A percentile compares a stretch with the other conserved stretches of the same genome.
Evolutionary conservation across 2,329 filamentous ascomycete species (phyloP).

Genomic region (Neofusicoccum sp.): DNA sequence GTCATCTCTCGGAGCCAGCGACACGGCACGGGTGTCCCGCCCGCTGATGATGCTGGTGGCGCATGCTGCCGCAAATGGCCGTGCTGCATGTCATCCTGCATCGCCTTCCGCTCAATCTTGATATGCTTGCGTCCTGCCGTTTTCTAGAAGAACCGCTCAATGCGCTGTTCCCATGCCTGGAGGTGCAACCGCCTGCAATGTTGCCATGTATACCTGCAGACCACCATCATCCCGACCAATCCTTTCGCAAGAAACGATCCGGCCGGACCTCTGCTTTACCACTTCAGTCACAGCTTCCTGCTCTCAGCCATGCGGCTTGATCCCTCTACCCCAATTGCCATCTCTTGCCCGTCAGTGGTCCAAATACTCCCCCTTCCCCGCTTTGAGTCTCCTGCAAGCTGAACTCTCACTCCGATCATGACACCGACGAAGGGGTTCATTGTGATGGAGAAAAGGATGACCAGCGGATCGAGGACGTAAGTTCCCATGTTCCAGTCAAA

Average conservation of each 20-base stretch:
- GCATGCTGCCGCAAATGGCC: not conserved
- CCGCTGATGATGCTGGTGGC: not conserved
- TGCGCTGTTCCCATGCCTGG: not conserved
- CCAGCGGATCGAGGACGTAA: constrained; percentile 37
- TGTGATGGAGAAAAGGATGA: constrained; percentile 34
- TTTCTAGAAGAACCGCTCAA: no score
- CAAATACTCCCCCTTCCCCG: no score
- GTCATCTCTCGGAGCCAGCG: not conserved
- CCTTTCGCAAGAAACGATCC: no score
- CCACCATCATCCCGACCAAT: no score
- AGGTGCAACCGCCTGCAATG: no score
- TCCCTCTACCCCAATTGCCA: no score
- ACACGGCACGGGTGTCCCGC: not conserved
- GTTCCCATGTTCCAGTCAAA: constrained; percentile 68
- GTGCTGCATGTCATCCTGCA: not conserved
- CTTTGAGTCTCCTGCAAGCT: constrained; percentile 25
- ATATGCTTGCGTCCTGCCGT: not conserved
- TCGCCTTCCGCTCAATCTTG: not conserved
- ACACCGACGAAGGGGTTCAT: constrained; percentile 38
- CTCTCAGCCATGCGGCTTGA: no score
- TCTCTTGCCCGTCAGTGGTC: constrained; percentile 32
- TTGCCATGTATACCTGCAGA: no score
- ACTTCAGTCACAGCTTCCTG: no score
- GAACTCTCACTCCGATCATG: constrained; percentile 35
- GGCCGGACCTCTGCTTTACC: no score